Percentiles rank a stretch among this genome's conserved stretches.
phyloP scores from a whole-genome alignment of 768 basidiomycete species.

The Naganishia antarctica region DNA sequence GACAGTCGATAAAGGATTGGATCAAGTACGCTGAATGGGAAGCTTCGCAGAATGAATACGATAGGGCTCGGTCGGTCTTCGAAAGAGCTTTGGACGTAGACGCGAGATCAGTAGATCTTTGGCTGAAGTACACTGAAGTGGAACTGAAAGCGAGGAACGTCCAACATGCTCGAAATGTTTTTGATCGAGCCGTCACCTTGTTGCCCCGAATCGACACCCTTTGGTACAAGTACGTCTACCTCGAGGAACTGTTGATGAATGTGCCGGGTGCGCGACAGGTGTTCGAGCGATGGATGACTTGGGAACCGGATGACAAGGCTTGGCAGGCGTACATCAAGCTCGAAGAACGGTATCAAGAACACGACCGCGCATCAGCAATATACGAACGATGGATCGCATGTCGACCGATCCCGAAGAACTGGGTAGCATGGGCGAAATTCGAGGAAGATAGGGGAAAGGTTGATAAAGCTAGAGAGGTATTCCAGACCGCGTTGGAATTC shows the following conservation, averaged over 20 bases:
- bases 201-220: constrained; percentile 85
- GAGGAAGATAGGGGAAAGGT: constrained; percentile 58
- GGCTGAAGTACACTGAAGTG: constrained; percentile 83
- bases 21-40: constrained; percentile 59
- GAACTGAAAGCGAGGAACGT: constrained; percentile 97
- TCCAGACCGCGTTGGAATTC: constrained; percentile 83
- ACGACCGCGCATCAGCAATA: constrained; percentile 83
- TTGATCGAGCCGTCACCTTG: constrained; percentile 92
- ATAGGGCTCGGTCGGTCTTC: constrained; percentile 81
- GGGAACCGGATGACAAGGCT: constrained; percentile 99
- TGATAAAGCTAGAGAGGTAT: constrained; percentile 77
- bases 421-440: constrained; percentile 65
- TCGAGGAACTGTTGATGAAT: constrained; percentile 94
- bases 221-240: constrained; percentile 99
- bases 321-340: constrained; percentile 99
- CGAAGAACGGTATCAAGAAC: constrained; percentile 86
- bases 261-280: constrained; percentile 94
- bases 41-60: constrained; percentile 94
- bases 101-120: constrained; percentile 78
- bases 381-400: constrained; percentile 64
- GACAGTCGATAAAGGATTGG: constrained; percentile 51
- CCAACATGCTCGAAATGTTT: constrained; percentile 92
- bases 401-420: constrained; percentile 61
- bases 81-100: constrained; percentile 97
- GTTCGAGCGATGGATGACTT: constrained; percentile 99